Evolutionary conservation across 331 rosid genomes (phyloP).

Genomic region (Rosa hybrid): DNA sequence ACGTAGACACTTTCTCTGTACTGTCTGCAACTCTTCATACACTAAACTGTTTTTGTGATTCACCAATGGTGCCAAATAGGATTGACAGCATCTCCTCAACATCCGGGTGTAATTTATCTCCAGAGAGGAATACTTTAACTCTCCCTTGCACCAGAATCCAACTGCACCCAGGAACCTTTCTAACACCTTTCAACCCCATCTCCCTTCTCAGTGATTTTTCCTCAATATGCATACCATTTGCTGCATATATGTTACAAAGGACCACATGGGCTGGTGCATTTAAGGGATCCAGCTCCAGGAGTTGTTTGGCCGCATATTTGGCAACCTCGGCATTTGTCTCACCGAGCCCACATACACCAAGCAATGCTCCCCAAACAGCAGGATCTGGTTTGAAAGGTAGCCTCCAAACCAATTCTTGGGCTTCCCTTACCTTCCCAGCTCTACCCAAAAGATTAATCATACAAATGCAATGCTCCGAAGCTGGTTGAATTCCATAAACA

Average conservation of each 20-base stretch:
- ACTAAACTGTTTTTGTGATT: background rate
- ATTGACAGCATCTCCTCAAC: constrained; percentile 36
- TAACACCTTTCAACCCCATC: constrained; percentile 62
- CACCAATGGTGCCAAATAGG: constrained; percentile 2
- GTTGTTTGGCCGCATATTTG: constrained; percentile 45
- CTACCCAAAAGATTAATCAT: constrained; percentile 70
- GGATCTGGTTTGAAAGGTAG: constrained; percentile 57
- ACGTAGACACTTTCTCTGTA: background rate
- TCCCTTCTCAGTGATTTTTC: constrained; percentile 58
- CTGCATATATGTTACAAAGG: constrained; percentile 61
- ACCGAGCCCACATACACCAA: constrained; percentile 58
- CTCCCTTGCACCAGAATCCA: constrained; percentile 60
- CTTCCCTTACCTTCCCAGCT: constrained; percentile 65
- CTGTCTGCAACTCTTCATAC: constrained; percentile 15
- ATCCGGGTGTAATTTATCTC: constrained; percentile 40
- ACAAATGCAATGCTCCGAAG: constrained; percentile 58
- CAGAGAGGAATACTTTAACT: constrained; percentile 45
- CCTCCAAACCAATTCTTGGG: constrained; percentile 55
- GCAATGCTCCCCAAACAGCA: constrained; percentile 68
- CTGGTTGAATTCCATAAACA: constrained; percentile 53
- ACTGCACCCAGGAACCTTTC: constrained; percentile 72
- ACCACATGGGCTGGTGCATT: constrained; percentile 66
- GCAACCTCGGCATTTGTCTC: constrained; percentile 47
- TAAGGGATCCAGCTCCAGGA: constrained; percentile 63
- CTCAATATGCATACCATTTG: constrained; percentile 45